These are phyloP conservation scores for Wilcoxina mikolae DNA, from an alignment of 495 filamentous ascomycete genomes.

Conservation along the genomic window DNA sequence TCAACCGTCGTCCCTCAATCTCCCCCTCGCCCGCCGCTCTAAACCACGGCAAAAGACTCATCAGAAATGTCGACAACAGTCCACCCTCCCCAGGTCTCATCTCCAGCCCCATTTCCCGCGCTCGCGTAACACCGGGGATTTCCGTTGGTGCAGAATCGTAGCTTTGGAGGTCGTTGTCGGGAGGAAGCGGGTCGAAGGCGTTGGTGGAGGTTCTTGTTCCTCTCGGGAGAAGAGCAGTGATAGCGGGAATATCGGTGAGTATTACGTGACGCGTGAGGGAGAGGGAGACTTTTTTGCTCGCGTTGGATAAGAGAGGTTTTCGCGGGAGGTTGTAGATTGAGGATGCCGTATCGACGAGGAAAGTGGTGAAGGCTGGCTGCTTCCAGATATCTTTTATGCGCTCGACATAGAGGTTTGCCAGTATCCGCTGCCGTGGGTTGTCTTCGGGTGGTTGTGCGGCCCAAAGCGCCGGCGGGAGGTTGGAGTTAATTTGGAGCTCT, in stretches of 20 bases:
- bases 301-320: slow-evolving; percentile 7
- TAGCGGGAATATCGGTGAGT: slow-evolving; percentile 42
- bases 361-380: slow-evolving; percentile 50
- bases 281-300: slow-evolving; percentile 38
- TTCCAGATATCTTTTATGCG: slow-evolving; percentile 84
- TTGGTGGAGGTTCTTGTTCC: slow-evolving; percentile 39
- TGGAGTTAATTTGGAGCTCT: slow-evolving; percentile 54
- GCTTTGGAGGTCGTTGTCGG: slow-evolving; percentile 33
- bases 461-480: slow-evolving; percentile 61
- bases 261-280: slow-evolving; percentile 66
- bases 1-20: neutral
- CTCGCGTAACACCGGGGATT: neutral
- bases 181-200: slow-evolving; percentile 58
- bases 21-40: neutral
- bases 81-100: neutral
- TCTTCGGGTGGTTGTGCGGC: slow-evolving; percentile 51
- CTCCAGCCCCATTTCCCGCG: neutral
- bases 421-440: slow-evolving; percentile 40
- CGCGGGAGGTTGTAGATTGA: slow-evolving; percentile 32
- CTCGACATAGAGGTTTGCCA: slow-evolving; percentile 63
- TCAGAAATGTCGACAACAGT: neutral
- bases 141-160: slow-evolving; percentile 13
- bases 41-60: slow-evolving; percentile 1
- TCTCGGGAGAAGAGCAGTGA: slow-evolving; percentile 47
- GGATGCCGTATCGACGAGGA: slow-evolving; percentile 60